Conservation (phyloP, 805 yeast species). For the Lachancea nothofagi region DNA sequence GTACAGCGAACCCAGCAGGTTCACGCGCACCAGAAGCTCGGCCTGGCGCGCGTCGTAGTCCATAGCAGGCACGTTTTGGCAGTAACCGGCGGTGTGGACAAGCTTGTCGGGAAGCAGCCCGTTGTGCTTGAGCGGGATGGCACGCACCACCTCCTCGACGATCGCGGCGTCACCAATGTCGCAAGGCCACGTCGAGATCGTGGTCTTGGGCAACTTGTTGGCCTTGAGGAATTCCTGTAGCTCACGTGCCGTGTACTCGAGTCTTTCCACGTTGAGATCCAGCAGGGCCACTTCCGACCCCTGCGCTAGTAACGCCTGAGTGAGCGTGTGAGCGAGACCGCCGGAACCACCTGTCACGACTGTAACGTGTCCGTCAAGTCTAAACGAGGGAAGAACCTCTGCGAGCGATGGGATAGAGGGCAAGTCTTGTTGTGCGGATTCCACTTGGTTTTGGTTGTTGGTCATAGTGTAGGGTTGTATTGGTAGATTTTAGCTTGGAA, state of each 20-base stretch:
- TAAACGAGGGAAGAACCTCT: constrained; percentile 54
- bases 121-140: constrained; percentile 50
- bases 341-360: constrained; percentile 80
- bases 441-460: constrained; percentile 14
- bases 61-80: constrained; percentile 73
- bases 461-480: neutral
- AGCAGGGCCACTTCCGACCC: constrained; percentile 73
- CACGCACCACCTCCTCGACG: constrained; percentile 51
- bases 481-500: too few species aligned
- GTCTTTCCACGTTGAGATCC: constrained; percentile 59
- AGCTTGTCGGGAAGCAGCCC: constrained; percentile 57
- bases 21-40: constrained; percentile 62
- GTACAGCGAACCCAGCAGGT: constrained; percentile 68
- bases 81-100: constrained; percentile 79
- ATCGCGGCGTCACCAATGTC: constrained; percentile 60
- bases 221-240: constrained; percentile 43
- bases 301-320: constrained; percentile 64
- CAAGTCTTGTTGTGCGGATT: constrained; percentile 20
- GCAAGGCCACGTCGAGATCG: constrained; percentile 61
- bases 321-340: constrained; percentile 60
- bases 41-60: constrained; percentile 70
- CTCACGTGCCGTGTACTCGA: constrained; percentile 49
- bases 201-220: constrained; percentile 27
- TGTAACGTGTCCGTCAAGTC: constrained; percentile 66
- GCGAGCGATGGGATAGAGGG: constrained; percentile 26